phyloP scores from a whole-genome alignment of 352 stramenopile species.

The Globisporangium perplexum region DNA sequence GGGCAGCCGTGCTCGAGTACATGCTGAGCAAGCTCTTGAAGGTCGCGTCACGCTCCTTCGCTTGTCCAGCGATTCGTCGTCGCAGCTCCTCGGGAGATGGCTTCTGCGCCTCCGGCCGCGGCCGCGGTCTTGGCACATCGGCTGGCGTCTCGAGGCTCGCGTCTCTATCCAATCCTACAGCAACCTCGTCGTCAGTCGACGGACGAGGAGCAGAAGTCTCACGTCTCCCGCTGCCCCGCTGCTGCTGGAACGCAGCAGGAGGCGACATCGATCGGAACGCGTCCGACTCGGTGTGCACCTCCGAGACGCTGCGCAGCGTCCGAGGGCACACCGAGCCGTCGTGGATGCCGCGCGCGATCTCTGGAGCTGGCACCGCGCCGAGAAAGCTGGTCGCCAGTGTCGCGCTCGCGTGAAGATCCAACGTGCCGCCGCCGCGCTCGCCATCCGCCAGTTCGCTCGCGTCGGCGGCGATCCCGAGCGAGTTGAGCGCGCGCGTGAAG shows the following conservation, averaged over 20 bases:
- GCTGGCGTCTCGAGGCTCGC: neutral
- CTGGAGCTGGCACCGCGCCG: slow-evolving; percentile 24
- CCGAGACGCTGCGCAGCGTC: slow-evolving; percentile 13
- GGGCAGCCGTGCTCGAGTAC: slow-evolving; percentile 1
- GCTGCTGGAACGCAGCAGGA: neutral
- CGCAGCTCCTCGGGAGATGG: slow-evolving; percentile 9
- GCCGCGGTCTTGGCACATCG: neutral
- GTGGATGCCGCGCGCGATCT: slow-evolving; percentile 42
- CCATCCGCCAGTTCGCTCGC: slow-evolving; percentile 8
- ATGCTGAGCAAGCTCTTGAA: slow-evolving; percentile 12
- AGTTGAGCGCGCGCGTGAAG: slow-evolving; percentile 28
- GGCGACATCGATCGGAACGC: slow-evolving; percentile 4
- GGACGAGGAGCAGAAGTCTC: neutral
- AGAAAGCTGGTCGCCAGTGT: slow-evolving; percentile 38
- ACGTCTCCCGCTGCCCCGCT: neutral
- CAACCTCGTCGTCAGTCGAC: neutral
- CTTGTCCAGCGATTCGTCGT: slow-evolving; percentile 9
- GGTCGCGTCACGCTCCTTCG: slow-evolving; percentile 17
- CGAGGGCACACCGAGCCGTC: slow-evolving; percentile 36
- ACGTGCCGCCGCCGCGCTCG: neutral
- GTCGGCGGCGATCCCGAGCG: slow-evolving; percentile 21
- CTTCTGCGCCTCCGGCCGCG: neutral
- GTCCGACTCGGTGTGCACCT: slow-evolving; percentile 4
- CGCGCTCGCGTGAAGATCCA: slow-evolving; percentile 25
- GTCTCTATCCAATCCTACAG: neutral